A percentile compares a stretch with the other conserved stretches of the same genome.
Conservation (phyloP, 148 eudicot genomes). For the Camellia granthamiana region DNA sequence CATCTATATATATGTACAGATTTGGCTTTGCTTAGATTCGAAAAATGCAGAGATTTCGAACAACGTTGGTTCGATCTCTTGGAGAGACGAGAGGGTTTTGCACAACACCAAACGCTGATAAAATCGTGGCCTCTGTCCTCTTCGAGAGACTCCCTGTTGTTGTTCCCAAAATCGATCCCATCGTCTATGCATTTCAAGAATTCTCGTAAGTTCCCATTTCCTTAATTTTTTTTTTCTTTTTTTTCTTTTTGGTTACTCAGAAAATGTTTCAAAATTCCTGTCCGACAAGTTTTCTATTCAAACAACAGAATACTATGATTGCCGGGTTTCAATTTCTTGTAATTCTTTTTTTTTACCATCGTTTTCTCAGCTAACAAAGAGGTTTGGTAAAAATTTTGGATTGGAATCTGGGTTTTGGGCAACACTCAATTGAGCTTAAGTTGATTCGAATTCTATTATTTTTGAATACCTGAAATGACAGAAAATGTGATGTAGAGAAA, state of each 20-base stretch:
- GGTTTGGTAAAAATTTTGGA: background rate
- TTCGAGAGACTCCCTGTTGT: constrained; percentile 89
- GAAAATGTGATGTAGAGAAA: background rate
- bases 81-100: constrained; percentile 29
- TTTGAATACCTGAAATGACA: background rate
- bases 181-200: constrained; percentile 84
- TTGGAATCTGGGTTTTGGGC: background rate
- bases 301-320: background rate
- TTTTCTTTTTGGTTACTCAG: background rate
- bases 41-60: constrained; percentile 33
- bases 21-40: background rate
- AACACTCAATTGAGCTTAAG: background rate
- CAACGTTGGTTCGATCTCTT: constrained; percentile 23
- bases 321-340: background rate
- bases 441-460: background rate
- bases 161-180: constrained; percentile 86
- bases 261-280: background rate
- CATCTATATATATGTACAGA: too few relatives aligned
- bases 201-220: constrained; percentile 65
- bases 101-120: constrained; percentile 38
- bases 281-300: background rate
- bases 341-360: background rate
- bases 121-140: constrained; percentile 79
- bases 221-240: background rate
- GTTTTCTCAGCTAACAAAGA: constrained; percentile 4